Base-by-base conservation (phyloP, 2,329 filamentous ascomycete species). In the Thielaviopsis euricoi region DNA sequence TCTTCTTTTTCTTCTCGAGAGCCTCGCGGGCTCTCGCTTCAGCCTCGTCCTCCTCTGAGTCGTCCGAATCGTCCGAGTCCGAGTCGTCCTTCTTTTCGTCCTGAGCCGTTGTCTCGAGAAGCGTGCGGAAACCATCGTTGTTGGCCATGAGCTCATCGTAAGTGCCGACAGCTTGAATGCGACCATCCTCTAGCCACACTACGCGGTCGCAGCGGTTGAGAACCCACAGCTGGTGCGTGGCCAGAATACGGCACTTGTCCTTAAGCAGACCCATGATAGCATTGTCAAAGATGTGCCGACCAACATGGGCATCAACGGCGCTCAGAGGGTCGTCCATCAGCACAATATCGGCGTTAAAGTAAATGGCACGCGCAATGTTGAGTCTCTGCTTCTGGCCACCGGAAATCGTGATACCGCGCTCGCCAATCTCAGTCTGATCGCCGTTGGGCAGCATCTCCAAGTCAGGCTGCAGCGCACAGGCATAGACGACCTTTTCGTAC, bases 181-280 rank as follows among this genome's bases (percentile, higher is more conserved):
- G 81, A 51, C 93, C 93, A 17, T 83, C 82, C 58, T 96, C 87
- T 81, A 98, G 90, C 82, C 89, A 90, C 53, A 97, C 82, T 62
- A 97, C 91, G 37, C 91, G 80, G 67, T 97, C 91, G 65, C 89
- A 96, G 37, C 89, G 84, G 66, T 80, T 89, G 6, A 97, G 78
- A 6, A 97, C 90, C 75, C 94, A 93, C 15, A 97, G 80, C 68
- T 97, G 91, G 69, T 98, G 93, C 0, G 93, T 98, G 0, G 91
- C 93, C 33, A 98, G 76, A 37, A 97, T 85, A 21, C 93, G 80
- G 66, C 89, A 93, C 70, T 96, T 96, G 70, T 91, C 80, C 65
- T 86, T 87, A 57, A 97, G 75, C 10, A 97, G 76, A 7, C 91
- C 91, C 59, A 89, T 82, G 57, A 98, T 96, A 48, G 91, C 91